Evolutionary conservation across 495 filamentous ascomycete genomes (phyloP), one percentile per base, ranked within the genome.

Genomic region (Neurospora sp.): DNA sequence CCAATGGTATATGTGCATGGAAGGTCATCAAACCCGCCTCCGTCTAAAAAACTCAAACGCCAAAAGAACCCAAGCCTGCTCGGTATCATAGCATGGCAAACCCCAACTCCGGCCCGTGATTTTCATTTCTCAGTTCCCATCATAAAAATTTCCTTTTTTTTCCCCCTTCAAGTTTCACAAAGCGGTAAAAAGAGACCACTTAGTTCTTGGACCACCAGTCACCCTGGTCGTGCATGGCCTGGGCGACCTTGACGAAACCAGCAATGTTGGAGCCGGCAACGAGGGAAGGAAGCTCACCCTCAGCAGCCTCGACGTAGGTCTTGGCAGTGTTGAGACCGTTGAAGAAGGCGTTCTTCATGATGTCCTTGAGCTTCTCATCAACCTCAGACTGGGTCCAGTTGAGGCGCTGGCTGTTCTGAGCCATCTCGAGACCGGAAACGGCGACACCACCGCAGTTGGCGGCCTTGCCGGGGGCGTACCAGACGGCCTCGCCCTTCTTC

Each of bases 401-500:
- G 72, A 97, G 85, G 41, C 95, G 91, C 80, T 89, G 81, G 73
- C 90, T 93, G 88, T 99, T 99, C 90, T 99, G 96, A 37, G 95
- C 94, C 96, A 99, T 99, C 88, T 99, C 96, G 48, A 99, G 91
- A 76, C 96, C 96, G 31, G 94, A 97, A 20, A 99, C 96, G 48
- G 96, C 96, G 72, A 98, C 96, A 87, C 96, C 96, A 83, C 96
- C 96, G 73, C 93, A 93, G 87, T 99, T 99, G 85, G 96, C 93
- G 69, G 96, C 96, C 88, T 95, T 95, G 79, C 94, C 95, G 71
- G 95, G 96, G 16, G 90, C 96, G 83, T 98, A 99, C 96, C 96
- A 99, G 81, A 97, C 92, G 76, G 92, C 90, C 12, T 86, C 81
- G 37, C 80, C 84, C 70, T 88, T 89, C 83, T 92, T 91, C 77